A percentile compares a stretch with the other conserved stretches of the same genome.
Evolutionary conservation across 1,284 basidiomycete species (phyloP).

Genomic region (Ustilago tritici): DNA sequence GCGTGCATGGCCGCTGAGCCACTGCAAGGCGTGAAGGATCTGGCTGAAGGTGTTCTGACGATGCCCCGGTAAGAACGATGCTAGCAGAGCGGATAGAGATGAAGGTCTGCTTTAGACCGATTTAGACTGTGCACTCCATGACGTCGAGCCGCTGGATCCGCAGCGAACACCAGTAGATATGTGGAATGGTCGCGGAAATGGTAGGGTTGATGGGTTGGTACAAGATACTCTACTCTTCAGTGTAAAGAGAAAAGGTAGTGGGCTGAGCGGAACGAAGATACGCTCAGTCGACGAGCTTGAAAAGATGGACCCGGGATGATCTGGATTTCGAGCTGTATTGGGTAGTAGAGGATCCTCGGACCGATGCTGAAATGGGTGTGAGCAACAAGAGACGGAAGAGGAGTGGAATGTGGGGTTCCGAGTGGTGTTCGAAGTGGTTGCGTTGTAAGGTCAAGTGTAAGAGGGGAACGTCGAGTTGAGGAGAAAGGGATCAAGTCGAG

Average conservation of each 20-base stretch:
- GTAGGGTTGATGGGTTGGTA: neutral
- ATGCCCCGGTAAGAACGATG: neutral
- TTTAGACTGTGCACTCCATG: neutral
- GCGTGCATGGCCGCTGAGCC: constrained; percentile 12
- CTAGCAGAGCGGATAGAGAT: neutral
- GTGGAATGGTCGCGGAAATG: neutral
- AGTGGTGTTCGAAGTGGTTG: neutral
- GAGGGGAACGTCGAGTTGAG: too few species aligned
- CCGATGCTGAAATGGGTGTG: neutral
- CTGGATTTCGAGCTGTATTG: neutral
- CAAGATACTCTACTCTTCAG: too few species aligned
- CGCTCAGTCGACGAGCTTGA: neutral
- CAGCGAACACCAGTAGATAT: neutral
- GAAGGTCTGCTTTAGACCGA: neutral
- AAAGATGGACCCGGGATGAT: neutral
- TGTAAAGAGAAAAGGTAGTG: neutral
- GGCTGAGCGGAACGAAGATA: neutral
- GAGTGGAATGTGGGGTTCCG: neutral
- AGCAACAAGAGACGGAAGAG: neutral
- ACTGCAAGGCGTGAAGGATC: constrained; percentile 10
- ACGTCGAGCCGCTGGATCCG: neutral
- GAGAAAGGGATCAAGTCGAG: neutral
- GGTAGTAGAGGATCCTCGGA: neutral
- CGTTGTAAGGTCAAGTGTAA: neutral
- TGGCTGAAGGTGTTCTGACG: neutral